These are phyloP conservation scores for Colletotrichum gigasporum DNA, from an alignment of 2,329 filamentous ascomycete genomes.

Conservation along the genomic window DNA sequence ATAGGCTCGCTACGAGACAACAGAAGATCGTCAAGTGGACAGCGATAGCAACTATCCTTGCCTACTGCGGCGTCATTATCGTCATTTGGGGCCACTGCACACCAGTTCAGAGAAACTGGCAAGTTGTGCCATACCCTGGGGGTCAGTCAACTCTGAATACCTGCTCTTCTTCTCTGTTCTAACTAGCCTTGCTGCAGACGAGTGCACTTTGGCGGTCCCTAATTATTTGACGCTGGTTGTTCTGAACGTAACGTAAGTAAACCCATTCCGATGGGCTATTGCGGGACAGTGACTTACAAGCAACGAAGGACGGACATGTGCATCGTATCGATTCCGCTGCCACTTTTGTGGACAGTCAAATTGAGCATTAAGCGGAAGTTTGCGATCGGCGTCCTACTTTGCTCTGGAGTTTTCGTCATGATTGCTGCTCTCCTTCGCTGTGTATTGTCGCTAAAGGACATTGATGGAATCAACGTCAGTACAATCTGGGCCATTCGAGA, in stretches of 20 bases:
- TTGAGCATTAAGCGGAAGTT: conserved; percentile 48
- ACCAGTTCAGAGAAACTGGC: conserved; percentile 49
- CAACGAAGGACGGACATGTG: conserved; percentile 47
- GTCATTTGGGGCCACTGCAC: conserved; percentile 47
- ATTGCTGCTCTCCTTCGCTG: conserved; percentile 52
- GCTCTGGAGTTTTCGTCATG: conserved; percentile 54
- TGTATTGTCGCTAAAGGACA: conserved; percentile 45
- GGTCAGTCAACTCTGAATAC: conserved; percentile 34
- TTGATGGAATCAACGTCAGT: conserved; percentile 47
- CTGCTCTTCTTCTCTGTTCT: accelerated
- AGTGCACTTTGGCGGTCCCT: conserved; percentile 45
- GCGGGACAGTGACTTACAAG: too few species aligned
- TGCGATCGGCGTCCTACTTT: conserved; percentile 49
- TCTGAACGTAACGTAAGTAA: conserved; percentile 47
- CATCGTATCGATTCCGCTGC: conserved; percentile 50
- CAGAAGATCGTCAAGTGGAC: conserved; percentile 48
- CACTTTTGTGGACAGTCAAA: conserved; percentile 50
- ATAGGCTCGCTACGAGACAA: conserved; percentile 46
- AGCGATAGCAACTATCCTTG: conserved; percentile 38
- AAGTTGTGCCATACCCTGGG: conserved; percentile 51
- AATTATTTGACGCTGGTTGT: conserved; percentile 48
- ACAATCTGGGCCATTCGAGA: conserved; percentile 55
- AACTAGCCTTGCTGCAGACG: conserved; percentile 33
- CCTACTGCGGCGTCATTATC: conserved; percentile 44
- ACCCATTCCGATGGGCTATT: too few species aligned